These are phyloP conservation scores for Cystobasidiaceae sp. DNA, from an alignment of 1,284 basidiomycete genomes.

Conservation along the genomic window DNA sequence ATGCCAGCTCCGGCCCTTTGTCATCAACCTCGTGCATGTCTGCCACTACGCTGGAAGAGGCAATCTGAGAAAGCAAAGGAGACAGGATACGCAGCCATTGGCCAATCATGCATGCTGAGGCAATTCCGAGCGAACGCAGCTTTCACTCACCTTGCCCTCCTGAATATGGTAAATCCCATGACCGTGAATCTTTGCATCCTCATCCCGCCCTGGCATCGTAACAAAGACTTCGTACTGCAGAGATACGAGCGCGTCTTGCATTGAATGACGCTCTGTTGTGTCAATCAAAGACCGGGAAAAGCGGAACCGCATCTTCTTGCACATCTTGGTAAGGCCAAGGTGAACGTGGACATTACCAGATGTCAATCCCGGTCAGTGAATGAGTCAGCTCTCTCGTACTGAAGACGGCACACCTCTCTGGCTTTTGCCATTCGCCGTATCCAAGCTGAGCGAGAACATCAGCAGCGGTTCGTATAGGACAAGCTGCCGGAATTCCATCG, in stretches of 20 bases:
- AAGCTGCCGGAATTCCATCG: background rate
- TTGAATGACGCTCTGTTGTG: conserved; percentile 8
- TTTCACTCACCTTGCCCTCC: conserved; percentile 22
- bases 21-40: background rate
- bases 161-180: conserved; percentile 8
- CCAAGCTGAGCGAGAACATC: background rate
- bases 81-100: no score
- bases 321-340: background rate
- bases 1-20: background rate
- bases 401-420: no score
- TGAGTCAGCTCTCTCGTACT: no score
- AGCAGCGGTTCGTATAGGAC: background rate
- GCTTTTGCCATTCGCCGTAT: no score
- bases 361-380: no score
- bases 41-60: background rate
- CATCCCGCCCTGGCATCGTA: background rate
- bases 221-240: background rate
- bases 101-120: background rate
- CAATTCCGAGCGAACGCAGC: background rate
- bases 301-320: conserved; percentile 4
- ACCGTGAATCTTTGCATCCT: background rate
- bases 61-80: background rate
- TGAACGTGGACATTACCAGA: no score
- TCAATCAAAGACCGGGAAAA: background rate
- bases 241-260: conserved; percentile 14